phyloP scores from a whole-genome alignment of 2,329 filamentous ascomycete species.

The Diaporthe citriasiana region DNA sequence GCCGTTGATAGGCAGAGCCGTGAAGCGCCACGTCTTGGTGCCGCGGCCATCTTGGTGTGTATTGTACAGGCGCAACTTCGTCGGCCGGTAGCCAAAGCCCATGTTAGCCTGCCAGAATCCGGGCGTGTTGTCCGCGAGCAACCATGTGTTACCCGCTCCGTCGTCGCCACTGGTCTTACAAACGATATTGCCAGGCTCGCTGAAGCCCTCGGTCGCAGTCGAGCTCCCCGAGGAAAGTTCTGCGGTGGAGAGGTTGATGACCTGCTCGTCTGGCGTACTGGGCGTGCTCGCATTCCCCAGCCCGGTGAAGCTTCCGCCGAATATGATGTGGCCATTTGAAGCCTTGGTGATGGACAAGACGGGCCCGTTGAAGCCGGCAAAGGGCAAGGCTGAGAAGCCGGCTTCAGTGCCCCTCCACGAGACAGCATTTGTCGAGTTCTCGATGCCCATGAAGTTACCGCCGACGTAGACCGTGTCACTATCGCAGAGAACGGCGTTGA shows the following conservation, averaged over 20 bases:
- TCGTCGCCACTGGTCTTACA: conserved; percentile 80
- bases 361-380: conserved; percentile 94
- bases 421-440: conserved; percentile 87
- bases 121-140: conserved; percentile 79
- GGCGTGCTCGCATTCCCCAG: conserved; percentile 84
- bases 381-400: conserved; percentile 85
- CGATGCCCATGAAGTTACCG: conserved; percentile 83
- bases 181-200: conserved; percentile 83
- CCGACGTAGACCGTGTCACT: conserved; percentile 86
- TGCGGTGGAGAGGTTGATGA: conserved; percentile 87
- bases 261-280: conserved; percentile 78
- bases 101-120: conserved; percentile 90
- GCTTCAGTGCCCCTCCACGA: conserved; percentile 80
- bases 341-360: conserved; percentile 88
- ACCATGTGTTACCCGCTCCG: conserved; percentile 84
- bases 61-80: conserved; percentile 90
- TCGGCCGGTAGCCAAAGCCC: conserved; percentile 86
- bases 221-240: conserved; percentile 78
- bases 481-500: conserved; percentile 88
- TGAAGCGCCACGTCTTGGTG: conserved; percentile 89
- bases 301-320: conserved; percentile 91
- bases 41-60: conserved; percentile 86
- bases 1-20: conserved; percentile 86
- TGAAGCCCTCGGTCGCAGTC: conserved; percentile 74
- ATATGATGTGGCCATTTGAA: conserved; percentile 87